Evolutionary conservation across 805 yeast genomes (phyloP).

Genomic region (Monosporozyma yasuniensis): DNA sequence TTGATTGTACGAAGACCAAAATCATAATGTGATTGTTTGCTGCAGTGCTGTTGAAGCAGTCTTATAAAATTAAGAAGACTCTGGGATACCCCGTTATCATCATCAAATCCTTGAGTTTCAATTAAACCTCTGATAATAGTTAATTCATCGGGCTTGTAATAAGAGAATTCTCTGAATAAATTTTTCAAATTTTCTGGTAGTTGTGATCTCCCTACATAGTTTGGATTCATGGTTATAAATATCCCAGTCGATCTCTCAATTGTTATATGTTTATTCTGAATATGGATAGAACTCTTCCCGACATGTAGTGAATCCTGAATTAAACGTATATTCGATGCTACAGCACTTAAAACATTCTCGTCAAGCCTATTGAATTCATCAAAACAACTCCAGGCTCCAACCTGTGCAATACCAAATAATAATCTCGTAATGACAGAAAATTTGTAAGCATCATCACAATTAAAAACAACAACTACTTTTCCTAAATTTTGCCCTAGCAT

Average conservation of each 20-base stretch:
- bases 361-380: constrained; percentile 87
- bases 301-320: constrained; percentile 49
- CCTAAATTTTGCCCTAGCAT: constrained; percentile 77
- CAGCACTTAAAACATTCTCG: constrained; percentile 66
- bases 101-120: constrained; percentile 57
- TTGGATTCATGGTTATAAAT: constrained; percentile 88
- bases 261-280: constrained; percentile 35
- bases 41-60: constrained; percentile 33
- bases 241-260: constrained; percentile 53
- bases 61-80: constrained; percentile 48
- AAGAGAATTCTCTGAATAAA: constrained; percentile 65
- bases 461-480: constrained; percentile 71
- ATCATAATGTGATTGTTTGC: constrained; percentile 70
- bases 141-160: constrained; percentile 61
- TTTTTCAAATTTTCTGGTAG: constrained; percentile 82
- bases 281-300: constrained; percentile 21
- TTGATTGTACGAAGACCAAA: constrained; percentile 84
- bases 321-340: constrained; percentile 67
- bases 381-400: constrained; percentile 93
- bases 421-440: constrained; percentile 70
- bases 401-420: constrained; percentile 64
- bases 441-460: constrained; percentile 87
- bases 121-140: constrained; percentile 66
- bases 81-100: constrained; percentile 38
- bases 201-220: constrained; percentile 70